Base-by-base conservation (phyloP, 2,329 filamentous ascomycete genomes). In the Alternaria sp. region DNA sequence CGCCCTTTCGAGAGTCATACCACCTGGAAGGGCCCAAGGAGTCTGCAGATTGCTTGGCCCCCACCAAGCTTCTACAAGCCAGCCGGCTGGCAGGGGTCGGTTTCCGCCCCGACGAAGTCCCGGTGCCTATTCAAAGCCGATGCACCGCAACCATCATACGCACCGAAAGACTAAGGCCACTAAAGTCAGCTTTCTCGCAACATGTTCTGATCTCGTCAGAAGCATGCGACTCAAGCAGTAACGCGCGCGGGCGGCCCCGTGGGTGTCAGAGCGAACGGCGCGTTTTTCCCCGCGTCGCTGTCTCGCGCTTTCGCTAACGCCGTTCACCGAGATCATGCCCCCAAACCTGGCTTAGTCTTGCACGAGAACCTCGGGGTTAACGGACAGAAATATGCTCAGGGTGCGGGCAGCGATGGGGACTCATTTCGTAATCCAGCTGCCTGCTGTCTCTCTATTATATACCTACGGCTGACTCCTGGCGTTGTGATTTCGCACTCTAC, bases 291-390 rank as follows among this genome's bases (percentile, higher is more conserved):
- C 55, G 20, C 20, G 30, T 58, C 58, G 60, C 45, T 25, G 26
- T 41, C 58, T 72, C 70, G 68, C 69, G 59, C 43, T 59, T 65
- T 64, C 18, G 54, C 37, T 55, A 63, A 45, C 28, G 43, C 70
- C 67, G 66, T 61, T 15, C 23, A 46, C 68, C 70, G 67, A 71
- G 55, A 46, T 26, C 45, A 58, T 37, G 43, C 30, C n/a, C 50
- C 30, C 53, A 12, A 18, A 37, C 33, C 26, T 55, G 28, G 41
- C 58, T 18, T 58, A 60, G 60, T 51, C 5, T 8, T 18, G 20
- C 12, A n/a, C 21, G 28, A 45, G 25, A 26, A 46, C 50, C 26
- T 25, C 61, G 67, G 68, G 46, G 46, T 65, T 67, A 65, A 56
- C 53, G 47, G 60, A 23, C 57, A 46, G 51, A 28, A 21, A 25